Conservation (phyloP, 2,329 filamentous ascomycete genomes). For the Thelonectria discophora region DNA sequence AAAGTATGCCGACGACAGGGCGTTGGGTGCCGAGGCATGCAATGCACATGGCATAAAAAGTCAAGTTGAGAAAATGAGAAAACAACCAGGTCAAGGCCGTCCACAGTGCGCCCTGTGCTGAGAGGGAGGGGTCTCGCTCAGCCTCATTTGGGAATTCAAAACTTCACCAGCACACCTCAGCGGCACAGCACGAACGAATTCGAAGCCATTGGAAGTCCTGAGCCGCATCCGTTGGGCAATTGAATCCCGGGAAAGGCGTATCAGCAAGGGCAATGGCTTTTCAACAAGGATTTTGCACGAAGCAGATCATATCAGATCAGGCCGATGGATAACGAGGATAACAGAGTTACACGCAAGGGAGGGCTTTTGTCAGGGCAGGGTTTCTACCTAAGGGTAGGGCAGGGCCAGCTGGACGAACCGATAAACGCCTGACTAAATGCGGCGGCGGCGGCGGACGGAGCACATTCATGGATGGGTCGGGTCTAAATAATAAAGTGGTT, state of each 20-base stretch:
- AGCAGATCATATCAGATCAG: slow-evolving; percentile 19
- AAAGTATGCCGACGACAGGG: neutral
- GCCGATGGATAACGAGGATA: neutral
- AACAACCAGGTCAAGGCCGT: too few species aligned
- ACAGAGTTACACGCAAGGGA: slow-evolving; percentile 5
- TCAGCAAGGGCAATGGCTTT: slow-evolving; percentile 11
- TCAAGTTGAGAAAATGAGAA: too few species aligned
- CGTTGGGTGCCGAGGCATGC: too few species aligned
- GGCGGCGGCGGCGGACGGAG: slow-evolving; percentile 10
- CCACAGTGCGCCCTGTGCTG: too few species aligned
- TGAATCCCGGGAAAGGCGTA: slow-evolving; percentile 20
- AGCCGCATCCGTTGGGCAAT: slow-evolving; percentile 8
- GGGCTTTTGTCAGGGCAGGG: slow-evolving; percentile 21
- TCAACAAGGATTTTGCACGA: neutral
- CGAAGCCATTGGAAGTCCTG: neutral
- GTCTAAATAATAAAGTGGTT: too few species aligned
- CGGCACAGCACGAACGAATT: slow-evolving; percentile 2
- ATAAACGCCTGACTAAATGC: slow-evolving; percentile 24
- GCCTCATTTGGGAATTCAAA: neutral
- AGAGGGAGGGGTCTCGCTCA: neutral
- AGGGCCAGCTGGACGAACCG: slow-evolving; percentile 11
- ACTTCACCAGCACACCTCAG: neutral
- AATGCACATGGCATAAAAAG: too few species aligned
- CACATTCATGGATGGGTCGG: slow-evolving; percentile 13
- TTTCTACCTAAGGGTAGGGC: slow-evolving; percentile 19